Evolutionary conservation across 441 rosid genomes (phyloP), one percentile per base, ranked within the genome.

Genomic region (Populus hybrid): DNA sequence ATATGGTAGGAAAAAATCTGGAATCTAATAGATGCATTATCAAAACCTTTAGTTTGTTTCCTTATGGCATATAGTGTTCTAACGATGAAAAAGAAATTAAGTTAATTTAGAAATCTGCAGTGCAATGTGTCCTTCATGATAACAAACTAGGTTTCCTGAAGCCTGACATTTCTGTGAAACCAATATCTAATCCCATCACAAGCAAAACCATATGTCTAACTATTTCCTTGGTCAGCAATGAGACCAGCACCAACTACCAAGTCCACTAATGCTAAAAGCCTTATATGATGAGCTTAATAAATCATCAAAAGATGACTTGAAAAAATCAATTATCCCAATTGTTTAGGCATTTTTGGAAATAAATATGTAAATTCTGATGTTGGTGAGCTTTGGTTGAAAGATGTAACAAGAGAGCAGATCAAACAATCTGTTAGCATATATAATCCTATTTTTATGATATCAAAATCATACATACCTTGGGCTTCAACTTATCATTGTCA

Each of bases 401-500:
- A 54, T 54, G 3, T 54, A 21, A 54, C 7, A 54, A 18, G 61
- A 30, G 32, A 30, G 4, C 32, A 54, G 61, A 65, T 23, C 61
- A 54, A 54, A 54, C 61, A 54, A 74, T 30, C 70, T 69, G 40
- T 66, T 38, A 5, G 28, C 23, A 70, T 69, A 30, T 77, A 10
- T 36, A 21, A 64, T 73, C 69, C 26, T 40, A 66, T 70, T 24
- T 40, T 20, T 54, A 40, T 68, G 30, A 69, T 72, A 9, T 63
- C 35, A 81, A 70, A 26, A 40, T n/a, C 18, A 63, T 30, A 32
- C 11, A 66, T 87, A 95, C 99, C 98, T 96, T 87, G 78, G 95
- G 87, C 83, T 88, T 88, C 85, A 92, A 73, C 57, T 86, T 86
- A 40, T 89, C 89, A 79, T 96, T 92, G 85, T 93, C 97, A 78